These are phyloP conservation scores for Seminavis robusta DNA, from an alignment of 108 stramenopile species.

Conservation along the genomic window DNA sequence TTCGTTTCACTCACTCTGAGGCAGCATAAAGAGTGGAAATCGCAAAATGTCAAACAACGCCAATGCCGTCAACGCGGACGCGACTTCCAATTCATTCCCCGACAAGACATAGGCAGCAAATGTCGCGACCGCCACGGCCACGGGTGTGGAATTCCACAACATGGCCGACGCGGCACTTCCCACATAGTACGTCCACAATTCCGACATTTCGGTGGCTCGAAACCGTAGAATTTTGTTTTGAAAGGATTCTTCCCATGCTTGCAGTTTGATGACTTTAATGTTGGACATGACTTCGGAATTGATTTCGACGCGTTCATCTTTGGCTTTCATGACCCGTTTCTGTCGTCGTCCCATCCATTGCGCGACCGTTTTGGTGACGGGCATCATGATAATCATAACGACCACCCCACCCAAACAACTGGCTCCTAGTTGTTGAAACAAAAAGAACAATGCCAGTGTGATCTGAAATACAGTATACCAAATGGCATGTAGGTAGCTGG, in stretches of 20 bases:
- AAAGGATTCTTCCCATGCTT: slow-evolving; percentile 91
- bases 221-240: slow-evolving; percentile 39
- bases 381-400: slow-evolving; percentile 85
- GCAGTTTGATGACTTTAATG: slow-evolving; percentile 93
- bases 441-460: slow-evolving; percentile 67
- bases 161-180: slow-evolving; percentile 38
- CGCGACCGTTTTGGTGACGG: slow-evolving; percentile 72
- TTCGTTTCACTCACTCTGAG: slow-evolving; percentile 41
- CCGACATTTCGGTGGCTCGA: slow-evolving; percentile 66
- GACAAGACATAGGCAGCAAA: slow-evolving; percentile 77
- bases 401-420: slow-evolving; percentile 77
- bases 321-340: slow-evolving; percentile 75
- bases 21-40: slow-evolving; percentile 95
- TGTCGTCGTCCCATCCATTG: slow-evolving; percentile 62
- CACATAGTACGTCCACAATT: slow-evolving; percentile 57
- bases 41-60: slow-evolving; percentile 93
- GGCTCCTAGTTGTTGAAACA: slow-evolving; percentile 79
- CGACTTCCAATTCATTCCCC: slow-evolving; percentile 82
- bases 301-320: slow-evolving; percentile 82
- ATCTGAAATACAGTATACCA: slow-evolving; percentile 87
- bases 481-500: slow-evolving; percentile 80
- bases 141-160: slow-evolving; percentile 58
- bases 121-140: slow-evolving; percentile 85
- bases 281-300: slow-evolving; percentile 81
- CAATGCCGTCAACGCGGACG: slow-evolving; percentile 64